These are phyloP conservation scores for Ascoidea rubescens DNA, from an alignment of 805 yeast genomes.

Conservation along the genomic window DNA sequence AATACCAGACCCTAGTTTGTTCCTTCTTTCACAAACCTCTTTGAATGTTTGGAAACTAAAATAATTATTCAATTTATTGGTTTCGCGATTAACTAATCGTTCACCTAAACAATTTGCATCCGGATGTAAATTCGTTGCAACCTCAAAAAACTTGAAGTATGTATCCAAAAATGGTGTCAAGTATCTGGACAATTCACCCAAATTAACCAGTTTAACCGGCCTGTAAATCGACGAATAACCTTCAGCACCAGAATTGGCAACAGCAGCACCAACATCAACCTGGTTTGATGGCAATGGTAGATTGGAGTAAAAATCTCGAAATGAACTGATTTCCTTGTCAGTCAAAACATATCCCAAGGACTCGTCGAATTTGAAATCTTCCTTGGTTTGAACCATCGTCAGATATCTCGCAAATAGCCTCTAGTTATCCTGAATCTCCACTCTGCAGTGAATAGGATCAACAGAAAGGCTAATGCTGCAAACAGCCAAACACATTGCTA, in stretches of 20 bases:
- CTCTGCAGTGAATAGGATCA: no score
- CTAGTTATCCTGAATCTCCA: no score
- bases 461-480: no score
- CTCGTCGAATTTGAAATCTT: neutral
- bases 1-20: constrained; percentile 42
- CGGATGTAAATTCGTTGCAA: constrained; percentile 15
- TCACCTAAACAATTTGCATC: constrained; percentile 22
- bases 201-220: constrained; percentile 4
- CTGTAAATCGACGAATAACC: constrained; percentile 31
- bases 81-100: constrained; percentile 15
- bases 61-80: constrained; percentile 23
- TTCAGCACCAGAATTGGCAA: constrained; percentile 21
- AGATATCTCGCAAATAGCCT: no score
- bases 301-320: neutral
- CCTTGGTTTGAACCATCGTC: no score
- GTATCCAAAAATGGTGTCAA: constrained; percentile 23
- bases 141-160: constrained; percentile 18
- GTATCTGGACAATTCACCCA: neutral
- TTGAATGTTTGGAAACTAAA: constrained; percentile 31
- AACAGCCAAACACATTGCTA: no score
- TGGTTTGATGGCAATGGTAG: neutral
- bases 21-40: constrained; percentile 27
- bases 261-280: neutral
- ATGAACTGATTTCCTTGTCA: no score
- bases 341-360: neutral